phyloP scores from a whole-genome alignment of 2,329 filamentous ascomycete genomes.

The Paecilomyces sp. region DNA sequence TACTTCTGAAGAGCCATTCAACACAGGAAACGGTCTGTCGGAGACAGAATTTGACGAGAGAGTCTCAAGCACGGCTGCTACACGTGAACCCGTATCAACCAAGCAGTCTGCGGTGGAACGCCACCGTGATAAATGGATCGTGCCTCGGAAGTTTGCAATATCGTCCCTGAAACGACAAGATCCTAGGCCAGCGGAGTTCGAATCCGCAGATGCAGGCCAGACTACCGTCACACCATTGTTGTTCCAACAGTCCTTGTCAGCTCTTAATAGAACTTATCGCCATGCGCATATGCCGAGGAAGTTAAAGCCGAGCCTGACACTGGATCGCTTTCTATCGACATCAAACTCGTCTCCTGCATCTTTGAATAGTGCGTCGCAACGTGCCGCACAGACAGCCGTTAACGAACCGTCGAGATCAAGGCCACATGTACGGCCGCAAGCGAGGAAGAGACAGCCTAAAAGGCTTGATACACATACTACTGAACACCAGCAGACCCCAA shows the following conservation, averaged over 20 bases:
- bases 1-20: neutral
- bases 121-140: slow-evolving; percentile 24
- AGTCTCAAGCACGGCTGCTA: neutral
- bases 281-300: slow-evolving; percentile 9
- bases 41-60: slow-evolving; percentile 1
- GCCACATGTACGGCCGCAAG: neutral
- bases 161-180: slow-evolving; percentile 28
- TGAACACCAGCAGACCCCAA: slow-evolving; percentile 38
- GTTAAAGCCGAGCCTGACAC: slow-evolving; percentile 18
- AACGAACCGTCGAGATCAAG: neutral
- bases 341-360: slow-evolving; percentile 4
- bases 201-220: slow-evolving; percentile 6
- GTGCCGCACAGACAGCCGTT: neutral
- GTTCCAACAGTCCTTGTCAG: slow-evolving; percentile 25
- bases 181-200: slow-evolving; percentile 27
- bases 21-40: neutral
- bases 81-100: neutral
- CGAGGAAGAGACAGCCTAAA: slow-evolving; percentile 29
- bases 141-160: slow-evolving; percentile 25
- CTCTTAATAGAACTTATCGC: slow-evolving; percentile 23
- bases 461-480: slow-evolving; percentile 40
- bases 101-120: slow-evolving; percentile 9
- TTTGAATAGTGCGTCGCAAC: neutral
- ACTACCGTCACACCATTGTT: slow-evolving; percentile 9
- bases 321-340: slow-evolving; percentile 30